Conservation (phyloP, 1,284 basidiomycete species). For the Cystobasidium slooffiae region DNA sequence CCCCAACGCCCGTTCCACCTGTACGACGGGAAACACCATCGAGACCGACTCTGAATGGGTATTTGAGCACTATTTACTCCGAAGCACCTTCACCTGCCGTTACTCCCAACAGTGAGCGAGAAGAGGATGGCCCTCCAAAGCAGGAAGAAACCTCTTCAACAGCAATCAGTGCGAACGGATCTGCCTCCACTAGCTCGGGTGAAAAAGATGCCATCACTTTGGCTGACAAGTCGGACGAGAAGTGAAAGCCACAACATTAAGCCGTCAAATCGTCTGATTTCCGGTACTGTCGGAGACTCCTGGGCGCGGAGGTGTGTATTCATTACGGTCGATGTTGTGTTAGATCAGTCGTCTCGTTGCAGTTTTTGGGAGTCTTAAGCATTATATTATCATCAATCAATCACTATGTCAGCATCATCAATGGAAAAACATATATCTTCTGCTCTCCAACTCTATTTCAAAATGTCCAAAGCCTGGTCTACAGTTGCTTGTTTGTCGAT, state of each 20-base stretch:
- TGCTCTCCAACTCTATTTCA: not conserved
- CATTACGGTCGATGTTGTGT: no score
- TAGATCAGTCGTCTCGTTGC: no score
- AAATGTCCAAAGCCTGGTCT: not conserved
- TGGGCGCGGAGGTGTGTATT: no score
- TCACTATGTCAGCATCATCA: no score
- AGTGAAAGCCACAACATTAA: not conserved
- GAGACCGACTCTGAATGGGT: constrained; percentile 23
- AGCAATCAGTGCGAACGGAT: not conserved
- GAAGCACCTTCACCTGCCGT: constrained; percentile 18
- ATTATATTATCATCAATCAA: no score
- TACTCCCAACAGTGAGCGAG: constrained; percentile 8
- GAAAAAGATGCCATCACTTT: constrained; percentile 9
- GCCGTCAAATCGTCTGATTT: no score
- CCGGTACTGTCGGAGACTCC: no score
- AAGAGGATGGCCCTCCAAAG: not conserved
- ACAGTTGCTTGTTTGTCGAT: not conserved
- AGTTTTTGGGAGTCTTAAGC: no score
- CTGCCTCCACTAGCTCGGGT: constrained; percentile 7
- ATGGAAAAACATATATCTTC: no score
- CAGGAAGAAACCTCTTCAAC: not conserved
- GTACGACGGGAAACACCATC: not conserved
- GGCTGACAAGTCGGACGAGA: constrained; percentile 4
- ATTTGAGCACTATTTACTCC: constrained; percentile 37
- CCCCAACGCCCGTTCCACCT: not conserved